Evolutionary conservation across 495 filamentous ascomycete species (phyloP), one percentile per base, ranked within the genome.

Genomic region (Margaritispora aquatica): DNA sequence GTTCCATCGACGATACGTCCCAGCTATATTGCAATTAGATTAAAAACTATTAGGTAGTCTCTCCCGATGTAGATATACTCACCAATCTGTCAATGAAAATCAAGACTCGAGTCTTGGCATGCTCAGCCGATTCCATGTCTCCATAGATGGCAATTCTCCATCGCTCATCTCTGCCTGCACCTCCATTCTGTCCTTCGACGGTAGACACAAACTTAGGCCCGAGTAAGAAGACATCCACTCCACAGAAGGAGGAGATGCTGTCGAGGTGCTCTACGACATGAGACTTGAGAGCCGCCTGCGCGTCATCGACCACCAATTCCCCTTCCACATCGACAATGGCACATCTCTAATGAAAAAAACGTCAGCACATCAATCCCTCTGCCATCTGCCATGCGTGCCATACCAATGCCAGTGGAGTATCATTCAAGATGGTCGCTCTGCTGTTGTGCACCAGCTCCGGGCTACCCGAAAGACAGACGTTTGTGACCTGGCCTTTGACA

Each of bases 41-140:
- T 44, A 56, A 1, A 26, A 38, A 49, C 29, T 13, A 34, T 34
- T 34, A 5, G 13, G 48, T 64, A 26, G 60, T 47, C 26, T 31
- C 22, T 23, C 17, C 51, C 55, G 61, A 20, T 59, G 31, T 36
- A 53, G 29, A 26, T 10, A 21, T 61, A 76, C 89, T 66, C 82
- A 97, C 92, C 75, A 97, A 84, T 77, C 92, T 88, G 69, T 98
- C 94, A 68, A 98, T 97, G 79, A 97, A 90, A 73, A 97, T 93
- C 68, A 98, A 80, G 27, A 97, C 84, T 60, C 93, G 80, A 1
- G 92, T 96, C 80, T 97, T 97, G 59, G 95, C 95, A 74, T 97
- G 91, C 74, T 98, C 94, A 9, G 89, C 86, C 68, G 89, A 96
- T 74, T 97, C 87, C 77, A 91, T 84, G 71, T 97, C 94, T 31